Conservation (phyloP, 371 early-diverging fungal species). For the Mucor saturninus region DNA sequence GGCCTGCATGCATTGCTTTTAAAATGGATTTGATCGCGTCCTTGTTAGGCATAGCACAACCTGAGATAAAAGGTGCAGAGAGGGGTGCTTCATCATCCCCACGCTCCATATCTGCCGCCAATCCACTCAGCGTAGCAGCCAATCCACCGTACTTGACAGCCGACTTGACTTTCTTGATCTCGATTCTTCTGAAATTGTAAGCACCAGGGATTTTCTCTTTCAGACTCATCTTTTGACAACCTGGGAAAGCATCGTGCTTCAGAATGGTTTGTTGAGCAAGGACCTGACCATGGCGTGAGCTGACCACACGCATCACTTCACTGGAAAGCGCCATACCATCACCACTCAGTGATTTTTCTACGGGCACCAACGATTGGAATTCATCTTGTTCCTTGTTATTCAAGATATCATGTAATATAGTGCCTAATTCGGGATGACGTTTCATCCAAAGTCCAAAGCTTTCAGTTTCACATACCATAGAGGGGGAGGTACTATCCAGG, state of each 20-base stretch:
- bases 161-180: slow-evolving; percentile 44
- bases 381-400: slow-evolving; percentile 25
- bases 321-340: slow-evolving; percentile 71
- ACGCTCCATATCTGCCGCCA: slow-evolving; percentile 46
- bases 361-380: slow-evolving; percentile 54
- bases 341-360: slow-evolving; percentile 60
- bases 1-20: slow-evolving; percentile 51
- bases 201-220: slow-evolving; percentile 72
- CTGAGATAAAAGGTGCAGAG: slow-evolving; percentile 28
- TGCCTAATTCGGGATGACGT: slow-evolving; percentile 63
- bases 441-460: slow-evolving; percentile 67
- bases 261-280: slow-evolving; percentile 69
- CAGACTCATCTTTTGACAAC: slow-evolving; percentile 71
- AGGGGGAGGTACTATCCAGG: slow-evolving; percentile 46
- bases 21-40: slow-evolving; percentile 57
- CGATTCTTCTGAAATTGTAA: slow-evolving; percentile 67
- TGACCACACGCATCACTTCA: slow-evolving; percentile 69
- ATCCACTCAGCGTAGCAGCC: slow-evolving; percentile 55
- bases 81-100: slow-evolving; percentile 24
- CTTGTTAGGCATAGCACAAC: slow-evolving; percentile 61
- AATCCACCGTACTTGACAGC: slow-evolving; percentile 54
- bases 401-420: slow-evolving; percentile 59
- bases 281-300: slow-evolving; percentile 63
- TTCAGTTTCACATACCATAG: slow-evolving; percentile 46
- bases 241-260: slow-evolving; percentile 76